Conservation (phyloP, 2,329 filamentous ascomycete species). For the Byssothecium circinans region DNA sequence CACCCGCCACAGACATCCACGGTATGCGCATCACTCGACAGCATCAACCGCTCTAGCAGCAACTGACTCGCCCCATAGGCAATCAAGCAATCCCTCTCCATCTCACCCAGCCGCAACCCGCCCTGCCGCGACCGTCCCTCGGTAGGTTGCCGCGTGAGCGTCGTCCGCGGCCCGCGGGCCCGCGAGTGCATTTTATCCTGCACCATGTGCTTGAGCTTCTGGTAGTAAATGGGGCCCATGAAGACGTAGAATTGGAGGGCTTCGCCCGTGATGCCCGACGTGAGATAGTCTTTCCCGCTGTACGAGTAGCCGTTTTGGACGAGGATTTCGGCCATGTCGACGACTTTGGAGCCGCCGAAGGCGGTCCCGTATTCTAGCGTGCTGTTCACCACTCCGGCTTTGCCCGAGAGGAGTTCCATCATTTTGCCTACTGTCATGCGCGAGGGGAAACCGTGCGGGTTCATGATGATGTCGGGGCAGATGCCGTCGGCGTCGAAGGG, state of each 20-base stretch:
- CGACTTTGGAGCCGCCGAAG: slow-evolving; percentile 81
- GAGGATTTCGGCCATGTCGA: slow-evolving; percentile 85
- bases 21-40: slow-evolving; percentile 84
- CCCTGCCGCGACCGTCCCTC: slow-evolving; percentile 93
- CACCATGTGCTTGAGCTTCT: slow-evolving; percentile 99
- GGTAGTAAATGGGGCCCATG: slow-evolving; percentile 98
- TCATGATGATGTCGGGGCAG: slow-evolving; percentile 99
- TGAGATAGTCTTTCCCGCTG: slow-evolving; percentile 96
- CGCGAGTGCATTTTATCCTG: slow-evolving; percentile 99
- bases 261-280: slow-evolving; percentile 92
- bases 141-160: slow-evolving; percentile 91
- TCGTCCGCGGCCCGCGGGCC: slow-evolving; percentile 83
- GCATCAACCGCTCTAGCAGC: slow-evolving; percentile 89
- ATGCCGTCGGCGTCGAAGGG: slow-evolving; percentile 91
- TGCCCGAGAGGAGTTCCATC: slow-evolving; percentile 90
- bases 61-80: slow-evolving; percentile 94
- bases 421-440: slow-evolving; percentile 99
- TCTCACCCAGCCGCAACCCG: slow-evolving; percentile 91
- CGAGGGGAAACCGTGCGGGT: slow-evolving; percentile 98
- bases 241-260: slow-evolving; percentile 94
- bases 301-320: slow-evolving; percentile 91
- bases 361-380: slow-evolving; percentile 86
- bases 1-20: slow-evolving; percentile 94
- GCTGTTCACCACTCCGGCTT: slow-evolving; percentile 84
- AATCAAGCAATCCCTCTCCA: slow-evolving; percentile 98